These are phyloP conservation scores for Psilocybe cubensis DNA, from an alignment of 768 basidiomycete species.

Conservation along the genomic window DNA sequence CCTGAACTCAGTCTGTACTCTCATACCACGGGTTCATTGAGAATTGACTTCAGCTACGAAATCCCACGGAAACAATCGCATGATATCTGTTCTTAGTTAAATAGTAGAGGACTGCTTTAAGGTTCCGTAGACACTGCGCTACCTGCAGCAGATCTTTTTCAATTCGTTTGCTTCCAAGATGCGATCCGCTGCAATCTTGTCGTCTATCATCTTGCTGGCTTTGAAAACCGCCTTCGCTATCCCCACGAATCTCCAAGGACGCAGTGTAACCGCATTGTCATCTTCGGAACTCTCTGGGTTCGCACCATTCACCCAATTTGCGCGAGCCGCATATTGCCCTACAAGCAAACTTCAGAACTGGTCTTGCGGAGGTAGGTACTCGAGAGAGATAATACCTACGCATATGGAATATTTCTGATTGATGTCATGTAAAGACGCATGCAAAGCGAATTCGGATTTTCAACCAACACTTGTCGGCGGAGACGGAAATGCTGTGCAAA, in stretches of 20 bases:
- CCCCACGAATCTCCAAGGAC: constrained; percentile 20
- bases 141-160: not conserved
- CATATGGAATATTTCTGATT: not conserved
- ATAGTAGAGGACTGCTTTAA: not conserved
- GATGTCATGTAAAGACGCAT: constrained; percentile 26
- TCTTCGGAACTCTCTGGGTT: constrained; percentile 13
- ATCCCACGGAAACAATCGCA: constrained; percentile 11
- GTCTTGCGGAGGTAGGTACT: constrained; percentile 32
- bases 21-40: not conserved
- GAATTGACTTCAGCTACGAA: not conserved
- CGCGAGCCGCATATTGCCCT: constrained; percentile 37
- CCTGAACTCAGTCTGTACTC: not conserved
- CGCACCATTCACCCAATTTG: constrained; percentile 35
- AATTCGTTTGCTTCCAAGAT: not conserved
- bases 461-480: constrained; percentile 33
- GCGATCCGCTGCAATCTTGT: constrained; percentile 6
- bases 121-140: not conserved
- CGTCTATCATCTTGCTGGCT: constrained; percentile 1
- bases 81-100: constrained; percentile 7
- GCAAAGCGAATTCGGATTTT: constrained; percentile 34
- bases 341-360: constrained; percentile 29
- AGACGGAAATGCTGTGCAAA: constrained; percentile 34
- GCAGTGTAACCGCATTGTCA: constrained; percentile 20
- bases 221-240: constrained; percentile 14
- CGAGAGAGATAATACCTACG: constrained; percentile 20